Percentiles rank a stretch among this genome's conserved stretches.
Evolutionary conservation across 768 basidiomycete species (phyloP).

Genomic region (Rhodotorula babjevae): DNA sequence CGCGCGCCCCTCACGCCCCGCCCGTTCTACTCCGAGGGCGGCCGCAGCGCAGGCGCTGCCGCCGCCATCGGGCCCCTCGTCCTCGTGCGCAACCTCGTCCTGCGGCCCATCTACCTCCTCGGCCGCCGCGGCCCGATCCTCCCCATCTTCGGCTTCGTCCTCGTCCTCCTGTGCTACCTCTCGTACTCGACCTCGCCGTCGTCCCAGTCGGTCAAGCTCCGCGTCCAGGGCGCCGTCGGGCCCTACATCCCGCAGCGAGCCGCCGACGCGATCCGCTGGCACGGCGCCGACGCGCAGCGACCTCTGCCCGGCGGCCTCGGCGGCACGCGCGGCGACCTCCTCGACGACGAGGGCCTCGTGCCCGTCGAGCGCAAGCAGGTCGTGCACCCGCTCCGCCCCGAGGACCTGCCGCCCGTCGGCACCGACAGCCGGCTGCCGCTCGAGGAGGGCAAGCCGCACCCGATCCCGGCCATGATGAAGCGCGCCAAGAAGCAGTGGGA

Average conservation of each 20-base stretch:
- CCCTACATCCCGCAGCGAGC: slow-evolving; percentile 38
- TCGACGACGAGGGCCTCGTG: not conserved
- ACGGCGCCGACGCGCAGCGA: not conserved
- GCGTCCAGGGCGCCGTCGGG: slow-evolving; percentile 31
- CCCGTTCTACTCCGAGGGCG: slow-evolving; percentile 18
- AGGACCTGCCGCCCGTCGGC: slow-evolving; percentile 24
- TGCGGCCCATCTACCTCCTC: slow-evolving; percentile 39
- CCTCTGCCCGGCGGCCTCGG: slow-evolving; percentile 8
- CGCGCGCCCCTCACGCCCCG: not conserved
- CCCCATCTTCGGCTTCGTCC: slow-evolving; percentile 25
- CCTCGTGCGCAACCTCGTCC: slow-evolving; percentile 20
- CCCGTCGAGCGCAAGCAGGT: not conserved
- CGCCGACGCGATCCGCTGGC: slow-evolving; percentile 34
- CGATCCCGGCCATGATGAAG: slow-evolving; percentile 46
- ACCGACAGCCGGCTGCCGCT: slow-evolving; percentile 36
- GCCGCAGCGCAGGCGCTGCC: not conserved
- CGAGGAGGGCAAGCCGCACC: slow-evolving; percentile 44
- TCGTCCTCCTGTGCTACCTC: slow-evolving; percentile 30
- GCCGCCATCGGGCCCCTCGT: not conserved
- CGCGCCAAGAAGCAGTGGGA: slow-evolving; percentile 48
- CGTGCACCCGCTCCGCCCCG: not conserved
- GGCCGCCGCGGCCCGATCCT: slow-evolving; percentile 33
- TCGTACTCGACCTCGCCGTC: slow-evolving; percentile 28
- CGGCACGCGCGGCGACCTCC: not conserved
- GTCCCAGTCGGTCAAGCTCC: slow-evolving; percentile 21